Base-by-base conservation (phyloP, 129 eudicot genomes). In the carrot (Daucus carota) region DNA sequence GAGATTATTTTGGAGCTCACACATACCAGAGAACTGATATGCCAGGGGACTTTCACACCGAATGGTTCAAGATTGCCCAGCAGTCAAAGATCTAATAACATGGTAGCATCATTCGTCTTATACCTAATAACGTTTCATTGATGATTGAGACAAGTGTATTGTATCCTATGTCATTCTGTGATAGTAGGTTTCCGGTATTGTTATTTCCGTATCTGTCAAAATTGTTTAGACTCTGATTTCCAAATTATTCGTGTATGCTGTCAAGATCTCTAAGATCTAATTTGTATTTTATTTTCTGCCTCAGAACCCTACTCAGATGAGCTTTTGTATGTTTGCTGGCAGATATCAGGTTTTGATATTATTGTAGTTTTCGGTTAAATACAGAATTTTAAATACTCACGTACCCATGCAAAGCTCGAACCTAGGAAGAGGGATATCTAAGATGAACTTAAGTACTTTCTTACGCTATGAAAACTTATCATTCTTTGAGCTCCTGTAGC, bases 1-100 rank as follows among this genome's bases (percentile, higher is more conserved):
- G 92, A 75, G 92, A 88, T 75, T 88, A 88, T 70, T 88, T 85
- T 73, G 90, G 92, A 47, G 93, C 93, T 68, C 93, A 88, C 75
- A 88, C 93, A 44, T 88, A 86, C 80, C 87, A 86, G 81, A 86
- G 93, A 79, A 74, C 73, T 70, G 93, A 88, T 81, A 78, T 86
- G 48, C 77, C 85, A 2, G 93, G 92, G 47, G 80, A 89, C 15
- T 88, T 83, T 75, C 92, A 88, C 75, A 85, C 92, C 47, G 92
- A 88, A 42, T 88, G 92, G 92, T 88, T 85, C 84, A 88, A 88
- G 83, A 71, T 88, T 20, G 92, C 92, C 20, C 81, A 84, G 74
- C 83, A 81, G n/a, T 85, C 89, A 46, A 85, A 83, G 87, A 79
- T 81, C 17, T 87, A 75, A 84, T 60, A 24, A 40, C 47, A 43